Conservation (phyloP, 768 basidiomycete genomes). For the Multifurca ochricompacta region DNA sequence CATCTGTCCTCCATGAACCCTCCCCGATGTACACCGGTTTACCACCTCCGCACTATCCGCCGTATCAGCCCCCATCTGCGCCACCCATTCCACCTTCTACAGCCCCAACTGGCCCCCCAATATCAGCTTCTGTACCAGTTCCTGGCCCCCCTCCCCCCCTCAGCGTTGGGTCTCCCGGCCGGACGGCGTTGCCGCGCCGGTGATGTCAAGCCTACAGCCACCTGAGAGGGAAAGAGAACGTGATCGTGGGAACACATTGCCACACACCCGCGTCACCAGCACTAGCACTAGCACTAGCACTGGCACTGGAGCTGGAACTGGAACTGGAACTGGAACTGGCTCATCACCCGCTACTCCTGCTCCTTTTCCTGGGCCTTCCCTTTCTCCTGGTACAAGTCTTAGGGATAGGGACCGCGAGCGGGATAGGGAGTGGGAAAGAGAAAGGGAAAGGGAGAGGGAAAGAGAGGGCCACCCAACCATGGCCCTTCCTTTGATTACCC, state of each 20-base stretch:
- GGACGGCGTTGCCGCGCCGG: slow-evolving; percentile 22
- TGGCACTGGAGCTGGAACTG: no score
- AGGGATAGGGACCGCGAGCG: slow-evolving; percentile 21
- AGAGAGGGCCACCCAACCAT: slow-evolving; percentile 10
- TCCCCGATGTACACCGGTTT: slow-evolving; percentile 27
- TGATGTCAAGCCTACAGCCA: slow-evolving; percentile 29
- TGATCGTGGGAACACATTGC: slow-evolving; percentile 17
- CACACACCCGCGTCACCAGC: slow-evolving; percentile 6
- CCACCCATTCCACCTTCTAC: slow-evolving; percentile 11
- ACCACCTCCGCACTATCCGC: slow-evolving; percentile 14
- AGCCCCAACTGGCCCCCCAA: slow-evolving; percentile 12
- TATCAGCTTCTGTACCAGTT: slow-evolving; percentile 9
- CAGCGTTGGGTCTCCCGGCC: slow-evolving; percentile 16
- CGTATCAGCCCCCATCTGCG: slow-evolving; percentile 25
- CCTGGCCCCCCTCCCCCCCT: slow-evolving; percentile 12
- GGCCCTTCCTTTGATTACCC: slow-evolving; percentile 2
- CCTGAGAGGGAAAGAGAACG: slow-evolving; percentile 17
- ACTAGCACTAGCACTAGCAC: no score
- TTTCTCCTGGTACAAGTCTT: neutral
- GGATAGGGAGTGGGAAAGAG: slow-evolving; percentile 21
- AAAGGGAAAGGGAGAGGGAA: slow-evolving; percentile 17
- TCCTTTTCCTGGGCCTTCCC: slow-evolving; percentile 14
- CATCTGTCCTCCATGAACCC: slow-evolving; percentile 22
- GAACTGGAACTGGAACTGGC: neutral
- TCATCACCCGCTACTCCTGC: slow-evolving; percentile 12